Conservation (phyloP, 2,329 filamentous ascomycete genomes). For the Neocatenulostroma microsporum region DNA sequence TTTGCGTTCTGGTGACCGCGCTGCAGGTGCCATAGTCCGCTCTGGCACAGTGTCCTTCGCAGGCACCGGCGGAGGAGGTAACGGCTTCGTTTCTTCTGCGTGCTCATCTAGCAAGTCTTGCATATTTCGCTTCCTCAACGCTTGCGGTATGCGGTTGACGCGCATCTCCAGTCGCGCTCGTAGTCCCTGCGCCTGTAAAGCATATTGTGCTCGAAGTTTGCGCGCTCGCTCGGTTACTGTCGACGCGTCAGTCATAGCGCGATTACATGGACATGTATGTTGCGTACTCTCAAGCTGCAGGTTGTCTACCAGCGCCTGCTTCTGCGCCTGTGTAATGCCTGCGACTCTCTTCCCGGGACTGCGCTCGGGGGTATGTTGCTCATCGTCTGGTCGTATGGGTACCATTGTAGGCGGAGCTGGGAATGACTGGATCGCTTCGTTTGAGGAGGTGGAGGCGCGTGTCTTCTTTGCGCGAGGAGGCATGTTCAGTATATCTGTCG, state of each 20-base stretch:
- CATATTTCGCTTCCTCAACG: slow-evolving; percentile 72
- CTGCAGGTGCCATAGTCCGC: slow-evolving; percentile 8
- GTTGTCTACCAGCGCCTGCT: slow-evolving; percentile 82
- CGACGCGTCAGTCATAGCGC: slow-evolving; percentile 11
- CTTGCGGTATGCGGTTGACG: slow-evolving; percentile 80
- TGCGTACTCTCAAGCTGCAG: slow-evolving; percentile 73
- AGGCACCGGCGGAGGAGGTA: slow-evolving; percentile 15
- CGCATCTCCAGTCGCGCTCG: slow-evolving; percentile 83
- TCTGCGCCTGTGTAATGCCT: slow-evolving; percentile 50
- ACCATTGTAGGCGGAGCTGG: not conserved
- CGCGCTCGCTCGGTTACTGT: slow-evolving; percentile 80
- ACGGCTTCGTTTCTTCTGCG: slow-evolving; percentile 23
- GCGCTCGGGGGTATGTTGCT: slow-evolving; percentile 15
- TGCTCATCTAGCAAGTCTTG: slow-evolving; percentile 63
- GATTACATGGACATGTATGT: not conserved
- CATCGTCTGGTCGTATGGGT: slow-evolving; percentile 9
- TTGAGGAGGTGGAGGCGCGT: slow-evolving; percentile 3
- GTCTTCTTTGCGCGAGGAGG: slow-evolving; percentile 6
- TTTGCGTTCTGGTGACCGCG: slow-evolving; percentile 12
- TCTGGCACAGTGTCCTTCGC: slow-evolving; percentile 7
- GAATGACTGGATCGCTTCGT: not conserved
- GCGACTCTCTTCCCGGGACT: slow-evolving; percentile 18
- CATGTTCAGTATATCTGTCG: slow-evolving; percentile 2
- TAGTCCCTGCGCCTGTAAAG: slow-evolving; percentile 76
- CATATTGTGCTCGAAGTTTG: slow-evolving; percentile 81